Base-by-base conservation (phyloP, 306 rosid genomes). In the Macrotyloma uniflorum region DNA sequence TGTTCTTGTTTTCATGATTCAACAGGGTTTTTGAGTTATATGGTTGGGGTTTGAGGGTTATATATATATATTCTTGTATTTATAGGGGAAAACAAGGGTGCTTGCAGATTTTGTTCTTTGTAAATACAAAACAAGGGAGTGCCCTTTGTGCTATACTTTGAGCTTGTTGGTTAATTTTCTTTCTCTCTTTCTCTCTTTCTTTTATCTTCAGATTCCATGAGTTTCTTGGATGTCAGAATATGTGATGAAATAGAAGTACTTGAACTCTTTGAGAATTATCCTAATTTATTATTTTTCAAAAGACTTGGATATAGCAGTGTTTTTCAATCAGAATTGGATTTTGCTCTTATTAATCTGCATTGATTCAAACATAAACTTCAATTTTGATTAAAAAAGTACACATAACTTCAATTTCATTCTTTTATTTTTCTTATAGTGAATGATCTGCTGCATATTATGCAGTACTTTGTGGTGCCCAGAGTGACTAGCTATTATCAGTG, bases 81-180 rank as follows among this genome's bases (percentile, higher is more conserved):
- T 70, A 36, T 33, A 58, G 38, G 42, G 45, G 8, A 23, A 26
- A 9, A 15, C 20, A 15, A 67, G 54, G 59, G 40, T 72, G 33
- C 43, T 72, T 63, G 6, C 30, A 50, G 32, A 13, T 50, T 79
- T 19, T 72, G 65, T 33, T 63, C 61, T 65, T 40, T 80, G 79
- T 80, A 72, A 36, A 79, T 79, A 53, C 6, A 64, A 14, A 32
- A 61, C 51, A 8, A 22, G 23, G 3, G 18, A 18, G 69, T 59
- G 19, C 59, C 70, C 46, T 58, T 15, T 61, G 3, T 32, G 22
- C 23, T 16, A 32, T 38, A 30, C 7, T 8, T 22, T 22, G 16
- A 14, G 13, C 30, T 73, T 14, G 0, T 57, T 43, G 11, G 0
- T 64, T 63, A n/a, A 1, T 36, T 35, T 11, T 43, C 28, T 55